Evolutionary conservation across 1,139 yeast genomes (phyloP), one percentile per base, ranked within the genome.

Genomic region (Lodderomyces theae): DNA sequence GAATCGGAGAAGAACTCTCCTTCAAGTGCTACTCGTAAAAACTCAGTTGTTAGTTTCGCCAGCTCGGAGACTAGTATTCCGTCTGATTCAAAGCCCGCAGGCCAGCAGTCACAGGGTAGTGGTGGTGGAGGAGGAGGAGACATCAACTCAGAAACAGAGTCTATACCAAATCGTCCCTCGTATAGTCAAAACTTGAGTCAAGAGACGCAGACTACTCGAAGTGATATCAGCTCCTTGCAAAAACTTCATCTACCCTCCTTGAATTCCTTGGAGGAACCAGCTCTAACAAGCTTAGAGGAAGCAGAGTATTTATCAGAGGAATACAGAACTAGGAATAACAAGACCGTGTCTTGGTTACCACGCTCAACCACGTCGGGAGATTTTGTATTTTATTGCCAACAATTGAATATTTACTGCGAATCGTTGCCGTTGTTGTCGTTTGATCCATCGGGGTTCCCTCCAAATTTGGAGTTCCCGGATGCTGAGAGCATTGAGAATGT

Each of bases 311-410:
- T 66, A 40, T 63, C 63, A 5, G 58, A 58, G 11, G 61, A 58
- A n/a, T 72, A 63, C 40, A 55, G 60, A 19, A 45, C 52, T n/a
- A 49, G 51, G 10, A 47, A 63, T 40, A 62, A 63, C 21, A 56
- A 51, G 44, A 56, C 58, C 11, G 61, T 67, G 2, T 51, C 63
- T 1, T 72, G 76, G 89, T 59, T 80, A 1, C 84, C 88, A 0
- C 71, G 74, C 39, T 63, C 74, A n/a, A 74, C 84, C 2, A 63
- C 69, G 8, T 72, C 69, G 40, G 84, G 81, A n/a, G 74, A 74
- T 40, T 60, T 81, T 19, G 61, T 81, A 2, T 84, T 71, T 57
- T 80, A 76, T 57, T 79, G 80, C 50, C 74, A 79, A 35, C 78
- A 79, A 33, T 60, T 83, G 39, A 74, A 80, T 49, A 63, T 82